Evolutionary conservation across 2,329 filamentous ascomycete genomes (phyloP).

Genomic region (Verticillium nubilum): DNA sequence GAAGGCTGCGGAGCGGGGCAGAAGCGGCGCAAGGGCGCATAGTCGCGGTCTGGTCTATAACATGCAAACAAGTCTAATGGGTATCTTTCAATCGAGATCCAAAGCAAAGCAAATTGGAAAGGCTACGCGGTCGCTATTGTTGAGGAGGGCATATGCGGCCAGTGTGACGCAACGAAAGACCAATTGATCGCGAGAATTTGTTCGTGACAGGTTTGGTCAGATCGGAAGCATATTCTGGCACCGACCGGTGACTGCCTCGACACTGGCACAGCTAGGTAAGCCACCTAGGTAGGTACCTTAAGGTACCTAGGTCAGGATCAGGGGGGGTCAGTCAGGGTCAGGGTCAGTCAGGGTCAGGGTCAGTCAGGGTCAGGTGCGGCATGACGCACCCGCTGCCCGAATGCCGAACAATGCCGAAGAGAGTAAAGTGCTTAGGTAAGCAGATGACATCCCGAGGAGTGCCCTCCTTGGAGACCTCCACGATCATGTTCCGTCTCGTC

Average conservation of each 20-base stretch:
- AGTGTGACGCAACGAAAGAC: background rate
- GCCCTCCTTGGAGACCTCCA: too few relatives aligned
- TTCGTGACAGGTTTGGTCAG: background rate
- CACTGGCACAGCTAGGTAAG: too few relatives aligned
- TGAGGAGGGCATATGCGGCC: background rate
- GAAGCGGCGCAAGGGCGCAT: conserved; percentile 3
- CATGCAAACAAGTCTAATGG: background rate
- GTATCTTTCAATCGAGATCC: background rate
- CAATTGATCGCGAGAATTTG: background rate
- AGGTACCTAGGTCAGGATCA: background rate
- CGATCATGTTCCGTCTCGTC: too few relatives aligned
- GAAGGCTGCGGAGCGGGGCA: conserved; percentile 2
- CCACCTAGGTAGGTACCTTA: too few relatives aligned
- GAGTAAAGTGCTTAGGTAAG: background rate
- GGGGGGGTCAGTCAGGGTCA: background rate
- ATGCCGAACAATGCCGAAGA: background rate
- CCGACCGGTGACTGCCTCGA: background rate
- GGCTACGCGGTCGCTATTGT: background rate
- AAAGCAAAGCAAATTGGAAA: background rate
- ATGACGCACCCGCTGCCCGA: conserved; percentile 2
- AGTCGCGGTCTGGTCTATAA: conserved; percentile 1
- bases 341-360: background rate
- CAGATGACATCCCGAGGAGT: too few relatives aligned
- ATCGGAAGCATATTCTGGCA: conserved; percentile 1
- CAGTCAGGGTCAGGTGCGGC: background rate